These are phyloP conservation scores for Gaultheria prostrata DNA, from an alignment of 148 eudicot genomes.

Conservation along the genomic window DNA sequence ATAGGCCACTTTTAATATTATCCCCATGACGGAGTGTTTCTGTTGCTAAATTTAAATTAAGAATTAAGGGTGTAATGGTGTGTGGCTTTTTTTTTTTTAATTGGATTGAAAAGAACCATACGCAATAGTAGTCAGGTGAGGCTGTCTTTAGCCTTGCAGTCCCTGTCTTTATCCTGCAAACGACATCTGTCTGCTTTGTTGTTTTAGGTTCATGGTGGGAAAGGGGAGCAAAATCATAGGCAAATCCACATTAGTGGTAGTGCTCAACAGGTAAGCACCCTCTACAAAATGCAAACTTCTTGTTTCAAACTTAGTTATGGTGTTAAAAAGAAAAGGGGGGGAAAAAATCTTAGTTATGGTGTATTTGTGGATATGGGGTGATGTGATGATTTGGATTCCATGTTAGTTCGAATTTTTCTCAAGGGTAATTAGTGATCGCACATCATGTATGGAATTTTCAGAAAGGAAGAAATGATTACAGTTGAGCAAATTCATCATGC, in stretches of 20 bases:
- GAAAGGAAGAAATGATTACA: not conserved
- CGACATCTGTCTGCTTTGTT: not conserved
- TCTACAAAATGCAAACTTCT: not conserved
- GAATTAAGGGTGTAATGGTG: not conserved
- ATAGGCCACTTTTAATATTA: not conserved
- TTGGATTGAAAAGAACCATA: not conserved
- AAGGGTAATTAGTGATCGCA: not conserved
- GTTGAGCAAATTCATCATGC: not conserved
- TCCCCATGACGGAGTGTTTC: not conserved
- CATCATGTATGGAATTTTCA: no score
- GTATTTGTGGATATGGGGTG: not conserved
- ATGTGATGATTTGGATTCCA: not conserved
- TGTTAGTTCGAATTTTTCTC: not conserved
- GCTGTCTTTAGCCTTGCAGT: not conserved
- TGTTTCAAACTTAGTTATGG: not conserved
- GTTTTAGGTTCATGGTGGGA: slow-evolving; percentile 78
- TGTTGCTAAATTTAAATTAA: not conserved
- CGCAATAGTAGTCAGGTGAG: not conserved
- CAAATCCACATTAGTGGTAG: slow-evolving; percentile 85
- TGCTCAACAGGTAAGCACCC: slow-evolving; percentile 60
- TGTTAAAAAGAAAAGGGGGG: not conserved
- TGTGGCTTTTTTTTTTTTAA: not conserved
- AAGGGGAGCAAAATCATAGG: slow-evolving; percentile 81
- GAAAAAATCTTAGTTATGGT: no score
- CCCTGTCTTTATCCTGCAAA: slow-evolving; percentile 1